Evolutionary conservation across 148 eudicot species (phyloP).

Genomic region (Euryodendron excelsum): DNA sequence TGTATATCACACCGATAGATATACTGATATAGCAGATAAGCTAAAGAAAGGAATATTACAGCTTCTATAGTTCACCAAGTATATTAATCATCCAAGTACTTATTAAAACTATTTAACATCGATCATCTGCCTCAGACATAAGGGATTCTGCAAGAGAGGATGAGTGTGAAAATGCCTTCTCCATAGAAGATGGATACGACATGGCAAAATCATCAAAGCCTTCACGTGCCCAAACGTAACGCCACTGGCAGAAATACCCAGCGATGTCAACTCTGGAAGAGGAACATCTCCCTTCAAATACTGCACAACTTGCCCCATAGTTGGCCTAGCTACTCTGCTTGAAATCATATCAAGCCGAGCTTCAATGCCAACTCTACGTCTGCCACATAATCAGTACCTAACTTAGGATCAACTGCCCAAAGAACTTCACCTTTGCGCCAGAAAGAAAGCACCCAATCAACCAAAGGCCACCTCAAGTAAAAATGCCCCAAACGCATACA

Average conservation of each 20-base stretch:
- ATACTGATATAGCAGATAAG: too few relatives aligned
- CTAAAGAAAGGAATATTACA: too few relatives aligned
- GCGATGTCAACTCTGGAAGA: not conserved
- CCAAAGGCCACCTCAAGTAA: conserved; percentile 31
- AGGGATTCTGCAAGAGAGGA: conserved; percentile 7
- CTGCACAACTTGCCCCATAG: conserved; percentile 36
- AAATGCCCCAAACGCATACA: conserved; percentile 42
- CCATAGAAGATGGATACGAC: conserved; percentile 8
- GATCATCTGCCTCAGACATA: conserved; percentile 17
- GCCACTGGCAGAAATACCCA: not conserved
- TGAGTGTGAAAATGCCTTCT: not conserved
- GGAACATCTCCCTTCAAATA: conserved; percentile 24
- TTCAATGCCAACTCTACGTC: conserved; percentile 34
- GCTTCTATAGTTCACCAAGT: too few relatives aligned
- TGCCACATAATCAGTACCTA: conserved; percentile 5
- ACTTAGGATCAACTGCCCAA: conserved; percentile 5
- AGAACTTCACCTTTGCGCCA: conserved; percentile 8
- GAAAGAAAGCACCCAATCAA: conserved; percentile 20
- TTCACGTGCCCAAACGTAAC: not conserved
- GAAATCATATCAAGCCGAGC: conserved; percentile 39
- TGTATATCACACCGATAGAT: too few relatives aligned
- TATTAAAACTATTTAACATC: too few relatives aligned
- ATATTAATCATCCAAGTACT: too few relatives aligned
- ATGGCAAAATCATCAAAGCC: conserved; percentile 11
- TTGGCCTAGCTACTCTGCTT: conserved; percentile 31